Evolutionary conservation across 1,139 yeast species (phyloP).

Genomic region (Kazachstania sp.): DNA sequence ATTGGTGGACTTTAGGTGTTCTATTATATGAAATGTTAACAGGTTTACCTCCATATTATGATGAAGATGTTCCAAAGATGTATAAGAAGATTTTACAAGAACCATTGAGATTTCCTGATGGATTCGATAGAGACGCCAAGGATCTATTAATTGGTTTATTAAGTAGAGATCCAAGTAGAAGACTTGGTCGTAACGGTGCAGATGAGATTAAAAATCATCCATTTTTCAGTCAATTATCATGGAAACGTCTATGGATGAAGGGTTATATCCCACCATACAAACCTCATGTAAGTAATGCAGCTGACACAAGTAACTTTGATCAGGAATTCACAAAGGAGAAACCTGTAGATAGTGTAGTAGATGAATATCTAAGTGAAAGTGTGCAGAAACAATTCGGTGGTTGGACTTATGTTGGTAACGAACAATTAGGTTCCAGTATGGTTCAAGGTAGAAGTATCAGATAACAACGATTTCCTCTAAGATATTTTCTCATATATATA

Average conservation of each 20-base stretch:
- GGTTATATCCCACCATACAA: slow-evolving; percentile 93
- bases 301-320: slow-evolving; percentile 90
- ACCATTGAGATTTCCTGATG: slow-evolving; percentile 80
- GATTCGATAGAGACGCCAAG: slow-evolving; percentile 82
- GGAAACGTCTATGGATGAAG: slow-evolving; percentile 76
- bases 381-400: slow-evolving; percentile 98
- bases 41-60: slow-evolving; percentile 93
- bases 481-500: neutral
- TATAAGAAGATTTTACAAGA: slow-evolving; percentile 86
- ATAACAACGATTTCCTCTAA: slow-evolving; percentile 6
- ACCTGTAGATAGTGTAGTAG: slow-evolving; percentile 94
- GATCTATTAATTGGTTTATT: slow-evolving; percentile 68
- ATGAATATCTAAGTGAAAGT: slow-evolving; percentile 77
- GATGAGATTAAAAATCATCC: slow-evolving; percentile 76
- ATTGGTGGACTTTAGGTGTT: slow-evolving; percentile 97
- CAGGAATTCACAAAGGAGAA: slow-evolving; percentile 86
- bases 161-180: slow-evolving; percentile 73
- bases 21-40: slow-evolving; percentile 91
- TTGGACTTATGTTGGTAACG: slow-evolving; percentile 84
- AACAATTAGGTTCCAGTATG: slow-evolving; percentile 33
- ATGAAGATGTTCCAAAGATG: slow-evolving; percentile 90
- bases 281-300: slow-evolving; percentile 79
- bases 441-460: slow-evolving; percentile 26
- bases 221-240: slow-evolving; percentile 84
- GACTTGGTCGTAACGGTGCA: slow-evolving; percentile 77